phyloP scores from a whole-genome alignment of 2,329 filamentous ascomycete species.

The Cercospora sesami region DNA sequence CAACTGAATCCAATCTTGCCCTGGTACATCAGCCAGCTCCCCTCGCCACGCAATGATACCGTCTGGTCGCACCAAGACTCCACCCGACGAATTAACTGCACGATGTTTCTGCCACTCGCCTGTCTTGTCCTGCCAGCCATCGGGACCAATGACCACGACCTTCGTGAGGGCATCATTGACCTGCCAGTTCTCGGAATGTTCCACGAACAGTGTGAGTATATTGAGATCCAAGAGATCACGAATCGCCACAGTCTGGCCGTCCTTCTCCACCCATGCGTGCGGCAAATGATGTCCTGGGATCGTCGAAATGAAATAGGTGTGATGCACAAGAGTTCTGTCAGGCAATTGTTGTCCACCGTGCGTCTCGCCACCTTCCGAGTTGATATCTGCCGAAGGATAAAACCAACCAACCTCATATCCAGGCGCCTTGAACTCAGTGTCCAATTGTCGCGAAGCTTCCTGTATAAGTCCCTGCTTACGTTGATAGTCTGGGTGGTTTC shows the following conservation, averaged over 20 bases:
- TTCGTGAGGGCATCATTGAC: not conserved
- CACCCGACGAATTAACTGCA: not conserved
- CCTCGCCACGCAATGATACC: constrained; percentile 9
- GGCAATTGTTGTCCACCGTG: no score
- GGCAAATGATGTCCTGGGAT: constrained; percentile 8
- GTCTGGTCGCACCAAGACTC: constrained; percentile 1
- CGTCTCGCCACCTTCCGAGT: no score
- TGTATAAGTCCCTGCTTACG: no score
- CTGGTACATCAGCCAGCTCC: not conserved
- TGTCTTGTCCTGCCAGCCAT: not conserved
- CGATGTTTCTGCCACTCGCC: not conserved
- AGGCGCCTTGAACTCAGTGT: no score
- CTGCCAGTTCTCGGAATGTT: not conserved
- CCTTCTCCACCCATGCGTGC: not conserved
- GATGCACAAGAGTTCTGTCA: not conserved
- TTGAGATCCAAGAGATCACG: not conserved
- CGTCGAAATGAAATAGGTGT: not conserved
- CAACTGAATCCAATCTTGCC: not conserved
- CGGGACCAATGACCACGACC: not conserved
- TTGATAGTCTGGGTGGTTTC: no score
- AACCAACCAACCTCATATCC: no score
- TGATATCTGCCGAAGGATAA: no score
- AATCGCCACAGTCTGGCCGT: not conserved
- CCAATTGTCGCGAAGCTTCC: no score
- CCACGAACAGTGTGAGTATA: not conserved